A percentile compares a stretch with the other conserved stretches of the same genome.
Evolutionary conservation across 78 protist genomes (phyloP).

Genomic region (Dictyostelium brefeldianum): DNA sequence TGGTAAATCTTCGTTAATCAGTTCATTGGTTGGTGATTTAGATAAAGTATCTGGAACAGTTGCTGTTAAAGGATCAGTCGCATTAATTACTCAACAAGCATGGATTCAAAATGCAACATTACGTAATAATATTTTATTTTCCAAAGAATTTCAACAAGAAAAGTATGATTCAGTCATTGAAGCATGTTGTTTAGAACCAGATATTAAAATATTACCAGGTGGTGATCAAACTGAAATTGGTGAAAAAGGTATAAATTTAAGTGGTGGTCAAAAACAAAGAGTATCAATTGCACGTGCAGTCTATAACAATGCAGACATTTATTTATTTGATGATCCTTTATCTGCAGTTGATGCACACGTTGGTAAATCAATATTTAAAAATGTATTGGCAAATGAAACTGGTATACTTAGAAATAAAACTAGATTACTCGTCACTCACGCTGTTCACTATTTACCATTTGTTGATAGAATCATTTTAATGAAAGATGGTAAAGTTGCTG

Average conservation of each 20-base stretch:
- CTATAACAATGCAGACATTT: constrained; percentile 88
- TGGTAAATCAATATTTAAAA: constrained; percentile 83
- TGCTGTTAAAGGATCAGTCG: constrained; percentile 77
- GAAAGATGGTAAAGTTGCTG: constrained; percentile 87
- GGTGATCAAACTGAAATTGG: constrained; percentile 97
- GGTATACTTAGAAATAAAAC: constrained; percentile 80
- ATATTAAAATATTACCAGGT: constrained; percentile 83
- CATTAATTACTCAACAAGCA: constrained; percentile 92
- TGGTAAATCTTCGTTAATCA: constrained; percentile 93
- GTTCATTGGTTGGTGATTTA: constrained; percentile 91
- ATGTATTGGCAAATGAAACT: constrained; percentile 60
- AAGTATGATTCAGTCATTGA: constrained; percentile 83
- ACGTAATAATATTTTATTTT: constrained; percentile 96
- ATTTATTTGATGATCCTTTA: constrained; percentile 92
- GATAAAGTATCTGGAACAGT: constrained; percentile 63
- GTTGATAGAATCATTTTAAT: constrained; percentile 81
- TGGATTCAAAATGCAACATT: constrained; percentile 97
- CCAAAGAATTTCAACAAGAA: constrained; percentile 78
- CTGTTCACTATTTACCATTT: constrained; percentile 71
- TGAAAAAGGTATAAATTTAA: constrained; percentile 94
- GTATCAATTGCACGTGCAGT: constrained; percentile 98
- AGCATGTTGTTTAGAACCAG: constrained; percentile 90
- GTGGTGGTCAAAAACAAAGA: constrained; percentile 99
- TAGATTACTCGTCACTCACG: constrained; percentile 92
- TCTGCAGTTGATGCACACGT: constrained; percentile 94